These are phyloP conservation scores for Metarhizium brunneum DNA, from an alignment of 2,329 filamentous ascomycete genomes.

Conservation along the genomic window DNA sequence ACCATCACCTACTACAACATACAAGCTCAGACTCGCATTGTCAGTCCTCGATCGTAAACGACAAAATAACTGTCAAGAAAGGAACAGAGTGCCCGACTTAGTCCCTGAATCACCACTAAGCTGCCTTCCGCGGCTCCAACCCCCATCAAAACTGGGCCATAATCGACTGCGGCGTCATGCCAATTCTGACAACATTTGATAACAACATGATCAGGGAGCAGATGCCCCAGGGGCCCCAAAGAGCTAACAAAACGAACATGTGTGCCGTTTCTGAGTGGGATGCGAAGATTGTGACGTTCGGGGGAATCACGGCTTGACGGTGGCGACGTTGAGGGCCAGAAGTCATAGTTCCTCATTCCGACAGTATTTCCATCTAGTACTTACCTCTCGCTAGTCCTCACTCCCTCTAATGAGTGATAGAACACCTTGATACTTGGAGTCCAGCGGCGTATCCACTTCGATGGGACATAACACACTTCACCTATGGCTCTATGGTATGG, in stretches of 20 bases:
- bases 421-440: slow-evolving; percentile 79
- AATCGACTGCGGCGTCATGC: too few relatives aligned
- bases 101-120: too few relatives aligned
- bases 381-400: too few relatives aligned
- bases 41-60: slow-evolving; percentile 13
- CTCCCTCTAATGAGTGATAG: slow-evolving; percentile 11
- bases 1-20: slow-evolving; percentile 19
- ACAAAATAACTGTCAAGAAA: too few relatives aligned
- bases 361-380: slow-evolving; percentile 26
- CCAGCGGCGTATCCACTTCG: slow-evolving; percentile 33
- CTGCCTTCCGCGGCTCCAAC: too few relatives aligned
- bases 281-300: slow-evolving; percentile 56
- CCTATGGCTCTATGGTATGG: slow-evolving; percentile 89
- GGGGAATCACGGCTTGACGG: slow-evolving; percentile 62
- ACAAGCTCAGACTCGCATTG: not conserved
- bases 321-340: slow-evolving; percentile 59
- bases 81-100: too few relatives aligned
- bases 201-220: too few relatives aligned
- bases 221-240: too few relatives aligned
- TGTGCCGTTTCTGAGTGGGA: too few relatives aligned
- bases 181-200: too few relatives aligned
- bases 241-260: too few relatives aligned
- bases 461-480: slow-evolving; percentile 44
- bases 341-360: slow-evolving; percentile 66
- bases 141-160: too few relatives aligned